Evolutionary conservation across 106 monocot genomes (phyloP).

Genomic region (Dioscorea alata): DNA sequence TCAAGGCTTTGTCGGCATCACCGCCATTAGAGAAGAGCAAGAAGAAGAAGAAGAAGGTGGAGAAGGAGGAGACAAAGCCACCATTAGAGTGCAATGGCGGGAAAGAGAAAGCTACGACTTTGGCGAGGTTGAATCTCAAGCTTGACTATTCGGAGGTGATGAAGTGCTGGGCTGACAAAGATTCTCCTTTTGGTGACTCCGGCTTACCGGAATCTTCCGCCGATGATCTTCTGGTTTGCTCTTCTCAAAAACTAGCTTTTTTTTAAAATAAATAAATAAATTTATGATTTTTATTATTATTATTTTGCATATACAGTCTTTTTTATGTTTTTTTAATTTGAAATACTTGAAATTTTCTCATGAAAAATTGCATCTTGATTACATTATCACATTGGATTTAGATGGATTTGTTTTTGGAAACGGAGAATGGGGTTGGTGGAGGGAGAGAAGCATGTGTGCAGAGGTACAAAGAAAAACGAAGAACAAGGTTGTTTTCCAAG

Average conservation of each 20-base stretch:
- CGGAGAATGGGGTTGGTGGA: slow-evolving; percentile 4
- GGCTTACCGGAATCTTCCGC: slow-evolving; percentile 36
- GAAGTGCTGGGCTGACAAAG: slow-evolving; percentile 53
- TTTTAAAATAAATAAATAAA: no score
- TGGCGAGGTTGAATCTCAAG: slow-evolving; percentile 36
- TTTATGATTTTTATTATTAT: no score
- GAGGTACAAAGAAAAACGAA: slow-evolving; percentile 78
- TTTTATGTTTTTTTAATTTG: no score
- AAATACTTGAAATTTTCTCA: no score
- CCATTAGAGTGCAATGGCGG: background rate
- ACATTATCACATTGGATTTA: no score
- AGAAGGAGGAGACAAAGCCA: background rate
- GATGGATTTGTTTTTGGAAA: slow-evolving; percentile 42
- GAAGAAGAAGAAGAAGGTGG: slow-evolving; percentile 46
- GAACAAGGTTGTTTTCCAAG: slow-evolving; percentile 56
- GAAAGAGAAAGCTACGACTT: slow-evolving; percentile 21
- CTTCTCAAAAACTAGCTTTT: no score
- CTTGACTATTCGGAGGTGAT: slow-evolving; percentile 52
- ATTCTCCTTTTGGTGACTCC: slow-evolving; percentile 49
- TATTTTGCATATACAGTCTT: no score
- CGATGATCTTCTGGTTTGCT: slow-evolving; percentile 34
- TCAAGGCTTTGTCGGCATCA: slow-evolving; percentile 5
- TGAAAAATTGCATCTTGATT: no score
- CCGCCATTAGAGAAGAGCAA: slow-evolving; percentile 1
- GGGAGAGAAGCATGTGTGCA: slow-evolving; percentile 44